Percentiles rank a stretch among this genome's conserved stretches.
Evolutionary conservation across 352 stramenopile species (phyloP).

Genomic region (Phytophthora citrophthora): DNA sequence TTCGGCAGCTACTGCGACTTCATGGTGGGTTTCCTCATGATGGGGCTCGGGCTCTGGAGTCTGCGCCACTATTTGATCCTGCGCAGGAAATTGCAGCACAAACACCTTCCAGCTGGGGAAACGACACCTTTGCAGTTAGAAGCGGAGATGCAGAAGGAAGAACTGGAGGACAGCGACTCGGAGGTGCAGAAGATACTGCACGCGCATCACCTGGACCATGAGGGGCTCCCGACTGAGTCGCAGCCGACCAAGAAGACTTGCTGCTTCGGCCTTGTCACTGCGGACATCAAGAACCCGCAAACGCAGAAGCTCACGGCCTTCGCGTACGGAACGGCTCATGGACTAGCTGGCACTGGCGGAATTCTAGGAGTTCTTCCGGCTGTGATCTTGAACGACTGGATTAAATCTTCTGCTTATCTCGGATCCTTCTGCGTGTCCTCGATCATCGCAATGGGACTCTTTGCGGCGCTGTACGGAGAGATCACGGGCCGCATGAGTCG

Average conservation of each 20-base stretch:
- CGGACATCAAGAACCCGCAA: slow-evolving; percentile 65
- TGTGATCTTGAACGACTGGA: slow-evolving; percentile 81
- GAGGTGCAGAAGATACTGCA: slow-evolving; percentile 49
- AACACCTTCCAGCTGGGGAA: slow-evolving; percentile 27
- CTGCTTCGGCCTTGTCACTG: slow-evolving; percentile 47
- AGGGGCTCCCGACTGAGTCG: slow-evolving; percentile 18
- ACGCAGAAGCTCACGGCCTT: slow-evolving; percentile 80
- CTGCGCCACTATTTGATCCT: slow-evolving; percentile 58
- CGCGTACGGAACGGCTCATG: slow-evolving; percentile 86
- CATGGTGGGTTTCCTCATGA: slow-evolving; percentile 78
- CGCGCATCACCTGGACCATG: slow-evolving; percentile 41
- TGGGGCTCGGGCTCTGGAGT: slow-evolving; percentile 62
- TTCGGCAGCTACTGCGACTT: slow-evolving; percentile 74
- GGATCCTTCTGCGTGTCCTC: slow-evolving; percentile 84
- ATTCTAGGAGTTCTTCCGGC: slow-evolving; percentile 87
- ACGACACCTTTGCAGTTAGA: slow-evolving; percentile 40
- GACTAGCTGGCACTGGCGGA: slow-evolving; percentile 72
- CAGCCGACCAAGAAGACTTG: slow-evolving; percentile 31
- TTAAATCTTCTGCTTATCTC: slow-evolving; percentile 81
- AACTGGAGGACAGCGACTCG: slow-evolving; percentile 23
- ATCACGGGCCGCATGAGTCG: slow-evolving; percentile 65
- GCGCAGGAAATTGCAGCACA: slow-evolving; percentile 35
- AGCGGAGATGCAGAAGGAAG: slow-evolving; percentile 17
- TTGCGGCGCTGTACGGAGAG: slow-evolving; percentile 83
- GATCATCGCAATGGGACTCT: slow-evolving; percentile 90